Evolutionary conservation across 306 rosid species (phyloP).

Genomic region (Purshia tridentata): DNA sequence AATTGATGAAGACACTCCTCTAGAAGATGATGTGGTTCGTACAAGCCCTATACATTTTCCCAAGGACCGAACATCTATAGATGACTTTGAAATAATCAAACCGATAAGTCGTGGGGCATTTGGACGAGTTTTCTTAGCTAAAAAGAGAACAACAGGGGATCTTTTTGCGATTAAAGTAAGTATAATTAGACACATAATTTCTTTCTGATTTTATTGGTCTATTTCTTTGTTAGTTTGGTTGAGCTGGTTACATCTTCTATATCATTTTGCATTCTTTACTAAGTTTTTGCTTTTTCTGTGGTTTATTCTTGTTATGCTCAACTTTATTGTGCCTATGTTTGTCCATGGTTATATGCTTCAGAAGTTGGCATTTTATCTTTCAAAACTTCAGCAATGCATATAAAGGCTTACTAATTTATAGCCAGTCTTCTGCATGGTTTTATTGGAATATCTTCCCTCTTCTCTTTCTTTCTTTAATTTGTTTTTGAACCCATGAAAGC

Average conservation of each 20-base stretch:
- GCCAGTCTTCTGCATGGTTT: not conserved
- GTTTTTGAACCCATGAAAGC: not conserved
- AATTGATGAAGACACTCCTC: conserved; percentile 82
- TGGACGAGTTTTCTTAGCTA: conserved; percentile 98
- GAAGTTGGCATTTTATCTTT: not conserved
- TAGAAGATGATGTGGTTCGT: conserved; percentile 89
- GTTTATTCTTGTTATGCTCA: not conserved
- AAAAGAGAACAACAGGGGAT: conserved; percentile 97
- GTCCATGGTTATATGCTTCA: not conserved
- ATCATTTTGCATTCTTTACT: not conserved
- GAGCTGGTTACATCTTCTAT: not conserved
- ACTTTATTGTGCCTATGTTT: not conserved
- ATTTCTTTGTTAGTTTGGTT: not conserved
- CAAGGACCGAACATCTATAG: conserved; percentile 93
- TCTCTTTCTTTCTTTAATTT: not conserved
- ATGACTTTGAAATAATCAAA: conserved; percentile 92
- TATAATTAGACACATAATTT: conserved; percentile 1
- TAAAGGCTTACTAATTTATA: not conserved
- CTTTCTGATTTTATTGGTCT: not conserved
- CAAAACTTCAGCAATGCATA: not conserved
- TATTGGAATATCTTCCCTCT: not conserved
- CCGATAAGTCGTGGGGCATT: conserved; percentile 99
- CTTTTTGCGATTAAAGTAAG: conserved; percentile 91
- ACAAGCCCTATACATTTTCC: conserved; percentile 89
- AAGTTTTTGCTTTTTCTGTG: not conserved